Evolutionary conservation across 257 asterid species (phyloP), one percentile per base, ranked within the genome.

Genomic region (Solanum bulbocastanum): DNA sequence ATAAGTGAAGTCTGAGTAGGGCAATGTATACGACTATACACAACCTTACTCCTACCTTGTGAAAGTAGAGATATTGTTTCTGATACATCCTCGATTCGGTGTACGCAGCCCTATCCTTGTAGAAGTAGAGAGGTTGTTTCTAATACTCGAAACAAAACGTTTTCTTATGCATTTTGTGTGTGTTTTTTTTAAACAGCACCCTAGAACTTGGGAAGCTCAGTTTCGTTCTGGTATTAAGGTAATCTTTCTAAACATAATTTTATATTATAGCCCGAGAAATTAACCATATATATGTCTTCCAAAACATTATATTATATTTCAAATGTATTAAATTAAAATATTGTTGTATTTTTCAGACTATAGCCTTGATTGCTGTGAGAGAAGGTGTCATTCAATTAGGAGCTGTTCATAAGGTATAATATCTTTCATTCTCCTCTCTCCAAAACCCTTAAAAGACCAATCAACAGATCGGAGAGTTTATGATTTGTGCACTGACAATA

Each of bases 131-230:
- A 68, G 11, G 1, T 27, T 68, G 5, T 27, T 68, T 30, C 1
- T 14, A 3, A 68, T 27, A 27, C 30, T 65, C 33, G 72, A 2
- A 62, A 62, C 30, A 66, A 27, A 14, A 69, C 18, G 3, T 16
- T 68, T 66, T 81, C 72, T 86, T 75, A 81, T 83, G 87, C 11
- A 16, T 83, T 60, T 89, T 88, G 44, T n/a, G 35, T 39, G 2
- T 46, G 1, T 49, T 2, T 44, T 12, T 58, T 32, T 22, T 85
- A 13, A 87, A 90, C 95, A 97, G 99, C 95, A 94, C 87, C 99
- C 99, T 15, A 95, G 99, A 88, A 96, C 99, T 86, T 97, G 99
- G 99, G 99, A 97, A 92, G 99, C 99, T 88, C 99, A 97, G 89
- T 97, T 97, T 88, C 98, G 93, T 83, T 96, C 98, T 46, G 99